Evolutionary conservation across 768 basidiomycete species (phyloP), one percentile per base, ranked within the genome.

Genomic region (Cystobasidium ongulense): DNA sequence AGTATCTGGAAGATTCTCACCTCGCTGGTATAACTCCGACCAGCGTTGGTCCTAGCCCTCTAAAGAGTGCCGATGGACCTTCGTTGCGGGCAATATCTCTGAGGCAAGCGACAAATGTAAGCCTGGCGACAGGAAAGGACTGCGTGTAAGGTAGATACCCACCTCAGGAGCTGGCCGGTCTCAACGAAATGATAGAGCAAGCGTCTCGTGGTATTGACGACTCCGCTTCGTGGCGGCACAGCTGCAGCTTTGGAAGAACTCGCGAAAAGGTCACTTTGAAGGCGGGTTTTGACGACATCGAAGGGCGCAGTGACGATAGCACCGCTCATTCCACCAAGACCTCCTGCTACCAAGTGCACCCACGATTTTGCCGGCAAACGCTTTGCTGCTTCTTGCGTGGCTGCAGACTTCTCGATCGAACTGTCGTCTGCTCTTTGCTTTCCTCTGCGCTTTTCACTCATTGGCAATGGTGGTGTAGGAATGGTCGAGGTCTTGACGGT

Each of bases 231-330:
- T 31, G 31, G 38, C 65, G 27, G 66, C 52, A 29, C 25, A 21
- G 33, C 62, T 31, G 41, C 1, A 35, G 38, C 46, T 17, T 7
- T 25, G 1, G 66, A 8, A 7, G 29, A 41, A 25, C 35, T 29
- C 33, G 52, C 64, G 36, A 75, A 79, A 25, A 97, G 83, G 81
- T 88, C 88, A 1, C 92, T 95, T 82, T 99, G 96, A 7, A 98
- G 84, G 1, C 96, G 89, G 52, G 96, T 99, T 83, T 97, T 98
- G 75, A 98, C 93, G 36, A 99, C 92, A 81, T 99, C 96, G 78
- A 99, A 95, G 0, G 96, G 95, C 53, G 92, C 92, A 0, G 96
- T 99, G 1, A 97, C 88, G 74, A 96, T 89, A 21, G 93, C 93
- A 38, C 95, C 96, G 79, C 91, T 91, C 93, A 98, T 95, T 46